Evolutionary conservation across 208 protist genomes (phyloP).

Genomic region (Leishmania martiniquensis): DNA sequence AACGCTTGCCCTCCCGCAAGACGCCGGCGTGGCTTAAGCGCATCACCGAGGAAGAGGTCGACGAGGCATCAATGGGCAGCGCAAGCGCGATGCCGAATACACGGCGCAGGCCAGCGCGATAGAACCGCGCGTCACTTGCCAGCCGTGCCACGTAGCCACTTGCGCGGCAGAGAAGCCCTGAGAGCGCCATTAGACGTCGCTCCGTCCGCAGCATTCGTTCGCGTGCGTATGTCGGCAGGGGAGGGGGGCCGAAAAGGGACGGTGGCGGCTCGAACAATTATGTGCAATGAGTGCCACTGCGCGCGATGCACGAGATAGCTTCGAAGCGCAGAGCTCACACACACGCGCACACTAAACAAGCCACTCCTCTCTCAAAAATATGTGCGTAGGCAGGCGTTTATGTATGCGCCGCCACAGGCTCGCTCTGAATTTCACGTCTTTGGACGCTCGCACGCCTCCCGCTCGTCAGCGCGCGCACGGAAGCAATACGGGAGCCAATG

Average conservation of each 20-base stretch:
- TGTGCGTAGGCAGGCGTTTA: not conserved
- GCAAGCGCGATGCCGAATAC: not conserved
- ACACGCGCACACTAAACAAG: too few relatives aligned
- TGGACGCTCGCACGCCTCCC: not conserved
- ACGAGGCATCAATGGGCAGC: not conserved
- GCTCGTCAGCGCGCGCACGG: not conserved
- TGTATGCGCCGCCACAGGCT: not conserved
- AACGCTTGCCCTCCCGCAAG: not conserved
- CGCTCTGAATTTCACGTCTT: not conserved
- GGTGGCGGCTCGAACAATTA: not conserved
- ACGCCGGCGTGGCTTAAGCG: not conserved
- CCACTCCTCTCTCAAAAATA: too few relatives aligned
- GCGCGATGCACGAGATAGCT: not conserved
- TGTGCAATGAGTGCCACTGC: not conserved
- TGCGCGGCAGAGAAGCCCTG: conserved; percentile 7
- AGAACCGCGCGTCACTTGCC: conserved; percentile 1
- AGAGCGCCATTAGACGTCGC: not conserved
- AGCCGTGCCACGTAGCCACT: conserved; percentile 2
- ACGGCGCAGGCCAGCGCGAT: not conserved
- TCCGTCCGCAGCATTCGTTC: not conserved
- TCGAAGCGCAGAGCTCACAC: not conserved
- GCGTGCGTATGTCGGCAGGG: not conserved
- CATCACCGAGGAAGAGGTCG: not conserved
- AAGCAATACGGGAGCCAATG: not conserved
- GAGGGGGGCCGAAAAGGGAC: not conserved